Evolutionary conservation across 768 basidiomycete species (phyloP).

Genomic region (Lactarius indigo): DNA sequence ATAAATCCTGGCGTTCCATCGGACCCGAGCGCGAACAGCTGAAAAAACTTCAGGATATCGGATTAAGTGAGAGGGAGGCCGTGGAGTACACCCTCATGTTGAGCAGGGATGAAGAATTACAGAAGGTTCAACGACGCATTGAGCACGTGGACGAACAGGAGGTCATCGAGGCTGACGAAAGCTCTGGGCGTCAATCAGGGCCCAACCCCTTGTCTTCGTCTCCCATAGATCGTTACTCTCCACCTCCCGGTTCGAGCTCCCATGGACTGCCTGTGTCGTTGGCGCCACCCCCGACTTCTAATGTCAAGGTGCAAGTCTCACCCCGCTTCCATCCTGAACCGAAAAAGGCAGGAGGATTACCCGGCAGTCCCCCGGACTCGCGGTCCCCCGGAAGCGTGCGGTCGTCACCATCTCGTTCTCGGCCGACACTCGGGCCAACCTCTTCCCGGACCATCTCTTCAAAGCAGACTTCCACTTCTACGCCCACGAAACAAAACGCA

Average conservation of each 20-base stretch:
- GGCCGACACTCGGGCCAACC: slow-evolving; percentile 19
- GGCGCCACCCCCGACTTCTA: slow-evolving; percentile 37
- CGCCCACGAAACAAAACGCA: slow-evolving; percentile 30
- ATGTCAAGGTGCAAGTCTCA: slow-evolving; percentile 55
- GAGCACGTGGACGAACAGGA: slow-evolving; percentile 42
- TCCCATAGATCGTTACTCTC: not conserved
- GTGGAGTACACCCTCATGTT: slow-evolving; percentile 82
- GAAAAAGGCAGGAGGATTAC: slow-evolving; percentile 45
- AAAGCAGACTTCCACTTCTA: slow-evolving; percentile 21
- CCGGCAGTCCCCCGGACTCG: slow-evolving; percentile 25
- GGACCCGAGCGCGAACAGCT: slow-evolving; percentile 57
- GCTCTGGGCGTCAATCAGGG: slow-evolving; percentile 12
- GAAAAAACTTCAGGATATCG: slow-evolving; percentile 54
- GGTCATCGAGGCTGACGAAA: slow-evolving; percentile 50
- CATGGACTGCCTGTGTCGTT: slow-evolving; percentile 22
- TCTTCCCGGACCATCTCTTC: slow-evolving; percentile 26
- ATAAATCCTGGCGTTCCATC: slow-evolving; percentile 35
- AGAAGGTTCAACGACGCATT: slow-evolving; percentile 22
- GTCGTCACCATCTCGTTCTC: not conserved
- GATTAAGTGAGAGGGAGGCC: slow-evolving; percentile 69
- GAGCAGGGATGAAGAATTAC: slow-evolving; percentile 68
- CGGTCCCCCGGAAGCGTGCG: slow-evolving; percentile 25
- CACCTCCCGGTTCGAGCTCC: slow-evolving; percentile 20
- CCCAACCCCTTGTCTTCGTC: slow-evolving; percentile 18
- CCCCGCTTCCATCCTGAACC: slow-evolving; percentile 47